Conservation (phyloP, 352 stramenopile genomes). For the Saprolegnia parasitica region DNA sequence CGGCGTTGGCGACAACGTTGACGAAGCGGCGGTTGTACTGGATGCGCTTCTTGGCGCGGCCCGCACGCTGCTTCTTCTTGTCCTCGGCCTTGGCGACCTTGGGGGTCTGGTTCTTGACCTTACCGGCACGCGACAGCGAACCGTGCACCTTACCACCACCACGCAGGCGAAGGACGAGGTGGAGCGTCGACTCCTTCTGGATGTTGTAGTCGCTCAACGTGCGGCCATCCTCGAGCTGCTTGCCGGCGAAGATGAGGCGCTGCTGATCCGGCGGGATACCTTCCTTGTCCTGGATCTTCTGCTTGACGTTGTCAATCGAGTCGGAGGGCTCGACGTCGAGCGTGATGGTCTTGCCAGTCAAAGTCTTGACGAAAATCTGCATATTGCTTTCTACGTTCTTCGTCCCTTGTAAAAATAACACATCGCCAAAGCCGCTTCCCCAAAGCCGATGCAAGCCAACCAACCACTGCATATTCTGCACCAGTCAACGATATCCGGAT, state of each 20-base stretch:
- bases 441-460: constrained; percentile 19
- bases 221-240: constrained; percentile 88
- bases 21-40: constrained; percentile 99
- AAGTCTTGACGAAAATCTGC: constrained; percentile 32
- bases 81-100: constrained; percentile 99
- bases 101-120: constrained; percentile 99
- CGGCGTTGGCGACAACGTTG: constrained; percentile 96
- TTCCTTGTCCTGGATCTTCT: constrained; percentile 90
- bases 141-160: constrained; percentile 98
- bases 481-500: constrained; percentile 20
- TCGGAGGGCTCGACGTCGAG: constrained; percentile 89
- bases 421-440: neutral
- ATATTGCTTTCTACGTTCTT: constrained; percentile 32
- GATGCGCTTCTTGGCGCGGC: constrained; percentile 99
- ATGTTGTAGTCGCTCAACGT: constrained; percentile 94
- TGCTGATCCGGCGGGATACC: constrained; percentile 91
- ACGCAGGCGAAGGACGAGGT: constrained; percentile 94
- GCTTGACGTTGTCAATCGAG: constrained; percentile 95
- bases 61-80: constrained; percentile 96
- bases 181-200: constrained; percentile 95
- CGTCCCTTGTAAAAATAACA: constrained; percentile 30
- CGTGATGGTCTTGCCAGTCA: constrained; percentile 81
- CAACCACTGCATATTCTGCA: constrained; percentile 25
- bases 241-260: constrained; percentile 87
- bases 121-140: constrained; percentile 99